A percentile compares a stretch with the other conserved stretches of the same genome.
Conservation (phyloP, 139 green algal genomes). For the Chloropicon primus region DNA sequence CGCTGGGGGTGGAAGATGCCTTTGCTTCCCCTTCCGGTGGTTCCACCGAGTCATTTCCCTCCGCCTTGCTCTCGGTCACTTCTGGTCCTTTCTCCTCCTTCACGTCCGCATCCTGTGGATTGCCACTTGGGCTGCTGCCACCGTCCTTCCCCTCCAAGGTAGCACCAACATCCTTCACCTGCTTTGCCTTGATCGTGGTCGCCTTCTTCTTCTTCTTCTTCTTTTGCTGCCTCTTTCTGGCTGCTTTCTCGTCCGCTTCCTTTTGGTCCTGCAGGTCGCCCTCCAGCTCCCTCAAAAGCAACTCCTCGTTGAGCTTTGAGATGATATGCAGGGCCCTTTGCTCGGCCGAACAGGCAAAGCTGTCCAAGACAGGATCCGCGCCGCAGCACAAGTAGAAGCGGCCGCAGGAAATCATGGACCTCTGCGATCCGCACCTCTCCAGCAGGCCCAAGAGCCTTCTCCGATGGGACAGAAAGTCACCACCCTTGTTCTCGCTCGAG, state of each 20-base stretch:
- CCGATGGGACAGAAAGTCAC: too few species aligned
- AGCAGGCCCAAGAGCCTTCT: too few species aligned
- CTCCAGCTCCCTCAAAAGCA: not conserved
- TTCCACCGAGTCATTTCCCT: too few species aligned
- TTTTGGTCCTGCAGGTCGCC: not conserved
- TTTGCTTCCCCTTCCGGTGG: too few species aligned
- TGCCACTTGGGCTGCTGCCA: not conserved
- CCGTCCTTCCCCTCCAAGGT: too few species aligned
- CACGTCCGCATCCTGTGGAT: not conserved
- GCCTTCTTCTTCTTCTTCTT: too few species aligned
- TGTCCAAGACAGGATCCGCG: not conserved
- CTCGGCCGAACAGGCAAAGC: not conserved
- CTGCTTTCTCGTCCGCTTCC: not conserved
- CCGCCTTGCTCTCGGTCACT: not conserved
- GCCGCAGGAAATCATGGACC: not conserved
- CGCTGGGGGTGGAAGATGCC: too few species aligned
- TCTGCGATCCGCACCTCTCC: too few species aligned
- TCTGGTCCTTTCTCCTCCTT: not conserved
- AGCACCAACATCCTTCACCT: too few species aligned
- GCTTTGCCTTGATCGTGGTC: too few species aligned
- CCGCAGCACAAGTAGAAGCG: not conserved
- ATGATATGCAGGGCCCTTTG: not conserved
- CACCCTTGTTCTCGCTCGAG: too few species aligned
- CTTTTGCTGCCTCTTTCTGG: not conserved
- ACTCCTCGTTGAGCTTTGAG: not conserved